Evolutionary conservation across 441 rosid species (phyloP), one percentile per base, ranked within the genome.

Genomic region (Macaranga tanarius): DNA sequence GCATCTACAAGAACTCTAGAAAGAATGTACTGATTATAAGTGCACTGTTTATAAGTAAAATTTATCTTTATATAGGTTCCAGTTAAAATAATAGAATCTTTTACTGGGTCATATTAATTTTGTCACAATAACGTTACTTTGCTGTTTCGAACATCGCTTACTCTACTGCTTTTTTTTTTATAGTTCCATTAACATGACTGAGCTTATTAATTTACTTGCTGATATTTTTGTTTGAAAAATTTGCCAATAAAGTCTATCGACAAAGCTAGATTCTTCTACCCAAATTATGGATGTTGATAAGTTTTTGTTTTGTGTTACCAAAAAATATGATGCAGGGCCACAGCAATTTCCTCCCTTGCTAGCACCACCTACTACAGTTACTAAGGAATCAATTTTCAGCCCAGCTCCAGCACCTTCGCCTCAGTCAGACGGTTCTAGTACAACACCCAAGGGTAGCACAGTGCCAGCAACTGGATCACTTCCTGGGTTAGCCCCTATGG

Each of bases 301-400:
- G 16, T 10, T 31, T 62, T 65, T 70, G 55, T 52, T 38, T 74
- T 75, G 19, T 47, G 45, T n/a, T 64, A 4, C 40, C 38, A 15
- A 11, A 40, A 31, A 60, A 75, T 77, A 73, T 71, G 67, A 60
- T 83, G 87, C 94, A 93, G 98, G 90, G 70, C 80, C 81, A 0
- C 93, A 77, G 83, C 92, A 82, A 77, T 80, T 91, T 73, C 90
- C 92, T 13, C 80, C 90, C 2, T 88, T 93, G 56, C 20, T 91
- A 75, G 92, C 89, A 26, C 98, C 98, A 8, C 98, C 97, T 65
- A 84, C 92, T 59, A 40, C 78, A 15, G 92, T 93, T 66, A 79
- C 58, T 58, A 78, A 65, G 77, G 92, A 86, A 65, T 68, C 84
- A 44, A 64, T 57, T 16, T 84, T 76, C 77, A 79, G 91, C 54